Evolutionary conservation across 2,329 filamentous ascomycete genomes (phyloP).

Genomic region (Aspergillus carbonarius): DNA sequence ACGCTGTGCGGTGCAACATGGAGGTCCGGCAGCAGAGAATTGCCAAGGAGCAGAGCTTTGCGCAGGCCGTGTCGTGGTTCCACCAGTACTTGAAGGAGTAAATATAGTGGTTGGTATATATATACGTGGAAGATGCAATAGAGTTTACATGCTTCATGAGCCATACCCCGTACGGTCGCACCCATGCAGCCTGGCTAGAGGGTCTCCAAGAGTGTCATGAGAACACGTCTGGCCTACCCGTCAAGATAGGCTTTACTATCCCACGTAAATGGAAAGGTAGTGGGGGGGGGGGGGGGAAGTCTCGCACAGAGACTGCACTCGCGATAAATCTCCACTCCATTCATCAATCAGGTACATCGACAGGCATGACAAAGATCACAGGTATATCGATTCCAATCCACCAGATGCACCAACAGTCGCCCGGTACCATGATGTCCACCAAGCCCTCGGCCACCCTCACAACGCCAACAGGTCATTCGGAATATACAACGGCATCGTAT

Average conservation of each 20-base stretch:
- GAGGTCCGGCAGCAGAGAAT: not conserved
- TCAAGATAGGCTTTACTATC: too few species aligned
- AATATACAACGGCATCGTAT: slow-evolving; percentile 26
- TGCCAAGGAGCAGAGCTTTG: not conserved
- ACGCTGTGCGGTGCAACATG: slow-evolving; percentile 7
- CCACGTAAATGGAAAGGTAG: too few species aligned
- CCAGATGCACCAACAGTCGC: not conserved
- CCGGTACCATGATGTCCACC: not conserved
- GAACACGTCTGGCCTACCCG: too few species aligned
- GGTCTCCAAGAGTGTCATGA: too few species aligned
- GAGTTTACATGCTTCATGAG: not conserved
- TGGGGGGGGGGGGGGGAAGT: too few species aligned
- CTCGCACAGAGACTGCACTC: too few species aligned
- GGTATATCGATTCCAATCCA: too few species aligned
- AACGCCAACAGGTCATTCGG: not conserved
- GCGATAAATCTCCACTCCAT: too few species aligned
- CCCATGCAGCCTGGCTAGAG: too few species aligned
- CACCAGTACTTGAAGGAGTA: not conserved
- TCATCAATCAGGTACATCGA: too few species aligned
- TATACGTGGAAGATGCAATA: not conserved
- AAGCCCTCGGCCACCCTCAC: not conserved
- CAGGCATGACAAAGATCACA: too few species aligned
- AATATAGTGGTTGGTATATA: not conserved
- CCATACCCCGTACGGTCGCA: too few species aligned
- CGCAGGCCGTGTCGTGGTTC: not conserved